Conservation (phyloP, 2,329 filamentous ascomycete species). For the Pseudocercospora fijiensis region DNA sequence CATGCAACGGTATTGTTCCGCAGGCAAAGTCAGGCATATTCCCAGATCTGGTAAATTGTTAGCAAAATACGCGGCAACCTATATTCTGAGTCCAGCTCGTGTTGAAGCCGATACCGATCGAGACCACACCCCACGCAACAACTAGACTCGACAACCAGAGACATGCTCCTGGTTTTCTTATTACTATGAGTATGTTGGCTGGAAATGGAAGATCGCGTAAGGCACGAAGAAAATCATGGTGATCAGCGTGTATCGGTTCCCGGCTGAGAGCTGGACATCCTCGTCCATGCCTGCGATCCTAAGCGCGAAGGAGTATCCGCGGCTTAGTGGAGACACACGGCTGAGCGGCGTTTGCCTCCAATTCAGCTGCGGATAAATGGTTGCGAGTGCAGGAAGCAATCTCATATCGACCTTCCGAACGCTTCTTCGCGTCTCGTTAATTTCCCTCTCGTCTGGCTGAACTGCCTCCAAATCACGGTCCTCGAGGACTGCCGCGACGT, state of each 20-base stretch:
- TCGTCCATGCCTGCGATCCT: constrained; percentile 19
- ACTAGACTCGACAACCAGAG: constrained; percentile 41
- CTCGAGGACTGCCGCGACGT: constrained; percentile 12
- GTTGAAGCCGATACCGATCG: constrained; percentile 38
- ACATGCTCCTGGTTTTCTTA: constrained; percentile 41
- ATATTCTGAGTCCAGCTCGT: constrained; percentile 35
- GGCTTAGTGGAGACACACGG: too few relatives aligned
- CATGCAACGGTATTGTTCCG: constrained; percentile 36
- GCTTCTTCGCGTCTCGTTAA: constrained; percentile 15
- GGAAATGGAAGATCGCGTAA: constrained; percentile 20
- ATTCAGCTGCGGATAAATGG: too few relatives aligned
- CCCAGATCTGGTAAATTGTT: constrained; percentile 35
- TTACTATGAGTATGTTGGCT: constrained; percentile 37
- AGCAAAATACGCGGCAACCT: constrained; percentile 30
- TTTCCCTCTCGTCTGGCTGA: constrained; percentile 9
- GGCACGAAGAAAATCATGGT: constrained; percentile 16
- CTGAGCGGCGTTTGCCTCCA: too few relatives aligned
- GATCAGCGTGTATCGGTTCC: constrained; percentile 19
- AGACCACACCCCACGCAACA: constrained; percentile 40
- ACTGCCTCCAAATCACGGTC: constrained; percentile 36
- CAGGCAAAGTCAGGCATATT: constrained; percentile 35
- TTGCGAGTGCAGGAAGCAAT: constrained; percentile 19
- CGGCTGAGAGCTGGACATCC: constrained; percentile 37
- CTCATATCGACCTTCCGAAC: constrained; percentile 23
- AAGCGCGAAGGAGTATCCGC: constrained; percentile 18